Conservation (phyloP, 2,329 filamentous ascomycete species). For the Podosphaera aphanis region DNA sequence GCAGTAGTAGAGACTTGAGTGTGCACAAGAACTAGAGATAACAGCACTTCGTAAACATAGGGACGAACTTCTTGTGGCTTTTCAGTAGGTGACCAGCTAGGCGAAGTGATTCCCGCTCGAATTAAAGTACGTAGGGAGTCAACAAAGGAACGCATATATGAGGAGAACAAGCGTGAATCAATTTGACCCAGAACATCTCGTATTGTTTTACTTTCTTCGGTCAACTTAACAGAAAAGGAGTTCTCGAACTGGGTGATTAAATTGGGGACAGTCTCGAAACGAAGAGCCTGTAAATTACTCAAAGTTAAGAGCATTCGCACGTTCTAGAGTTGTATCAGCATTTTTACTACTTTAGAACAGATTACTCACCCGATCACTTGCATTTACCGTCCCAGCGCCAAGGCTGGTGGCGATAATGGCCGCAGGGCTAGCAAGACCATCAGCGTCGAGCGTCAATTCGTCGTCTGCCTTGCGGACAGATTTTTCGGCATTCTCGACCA, state of each 20-base stretch:
- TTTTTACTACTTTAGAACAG: constrained; percentile 6
- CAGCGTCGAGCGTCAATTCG: constrained; percentile 15
- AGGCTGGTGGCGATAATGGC: constrained; percentile 16
- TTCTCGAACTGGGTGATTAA: constrained; percentile 87
- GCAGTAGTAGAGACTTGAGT: constrained; percentile 69
- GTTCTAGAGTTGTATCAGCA: constrained; percentile 30
- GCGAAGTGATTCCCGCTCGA: constrained; percentile 42
- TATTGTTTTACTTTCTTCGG: constrained; percentile 80
- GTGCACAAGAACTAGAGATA: constrained; percentile 74
- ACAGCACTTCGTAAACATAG: constrained; percentile 73
- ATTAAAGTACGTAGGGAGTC: constrained; percentile 47
- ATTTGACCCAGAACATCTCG: constrained; percentile 78
- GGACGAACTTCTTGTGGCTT: constrained; percentile 55
- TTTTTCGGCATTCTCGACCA: constrained; percentile 89
- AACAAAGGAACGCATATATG: constrained; percentile 63
- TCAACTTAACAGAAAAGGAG: constrained; percentile 79
- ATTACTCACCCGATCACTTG: constrained; percentile 25
- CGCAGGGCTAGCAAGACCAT: constrained; percentile 15
- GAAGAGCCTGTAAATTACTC: constrained; percentile 70
- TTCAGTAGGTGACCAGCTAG: constrained; percentile 38
- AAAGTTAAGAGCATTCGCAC: constrained; percentile 84
- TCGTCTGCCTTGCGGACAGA: constrained; percentile 32
- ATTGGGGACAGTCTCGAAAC: constrained; percentile 59
- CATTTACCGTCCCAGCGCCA: constrained; percentile 26
- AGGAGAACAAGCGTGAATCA: constrained; percentile 71